phyloP scores from a whole-genome alignment of 768 basidiomycete genomes.

The Suillus subluteus region DNA sequence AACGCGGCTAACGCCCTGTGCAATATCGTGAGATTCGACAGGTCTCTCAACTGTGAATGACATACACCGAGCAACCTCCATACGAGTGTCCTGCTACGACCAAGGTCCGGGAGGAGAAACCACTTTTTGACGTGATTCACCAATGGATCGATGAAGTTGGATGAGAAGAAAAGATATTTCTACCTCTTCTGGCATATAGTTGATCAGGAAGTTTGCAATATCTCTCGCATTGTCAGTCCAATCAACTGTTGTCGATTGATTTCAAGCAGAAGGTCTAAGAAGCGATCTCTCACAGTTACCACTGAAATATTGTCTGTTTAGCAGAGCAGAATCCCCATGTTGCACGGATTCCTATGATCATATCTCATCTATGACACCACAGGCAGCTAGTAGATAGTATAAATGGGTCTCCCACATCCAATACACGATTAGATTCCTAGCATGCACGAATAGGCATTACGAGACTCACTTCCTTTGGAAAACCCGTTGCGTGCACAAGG shows the following conservation, averaged over 20 bases:
- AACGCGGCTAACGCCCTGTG: no score
- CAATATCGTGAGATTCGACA: no score
- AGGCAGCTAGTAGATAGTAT: conserved; percentile 48
- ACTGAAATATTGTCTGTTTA: conserved; percentile 63
- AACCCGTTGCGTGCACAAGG: conserved; percentile 84
- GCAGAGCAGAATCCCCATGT: conserved; percentile 80
- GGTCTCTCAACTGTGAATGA: no score
- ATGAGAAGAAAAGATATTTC: no score
- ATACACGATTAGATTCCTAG: background rate
- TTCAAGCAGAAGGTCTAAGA: background rate
- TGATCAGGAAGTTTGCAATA: conserved; percentile 24
- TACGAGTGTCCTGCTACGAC: no score
- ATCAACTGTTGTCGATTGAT: conserved; percentile 28
- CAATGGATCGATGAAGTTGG: no score
- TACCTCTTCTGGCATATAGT: conserved; percentile 28
- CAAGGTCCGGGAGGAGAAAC: no score
- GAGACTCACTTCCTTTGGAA: conserved; percentile 75
- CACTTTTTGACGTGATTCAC: no score
- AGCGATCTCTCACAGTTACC: conserved; percentile 53
- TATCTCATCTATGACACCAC: conserved; percentile 60
- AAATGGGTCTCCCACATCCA: conserved; percentile 84
- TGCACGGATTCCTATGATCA: conserved; percentile 54
- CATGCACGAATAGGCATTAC: background rate
- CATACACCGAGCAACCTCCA: no score
- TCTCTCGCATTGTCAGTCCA: no score